These are phyloP conservation scores for Nepenthes mirabilis DNA, from an alignment of 148 eudicot species.

Conservation along the genomic window DNA sequence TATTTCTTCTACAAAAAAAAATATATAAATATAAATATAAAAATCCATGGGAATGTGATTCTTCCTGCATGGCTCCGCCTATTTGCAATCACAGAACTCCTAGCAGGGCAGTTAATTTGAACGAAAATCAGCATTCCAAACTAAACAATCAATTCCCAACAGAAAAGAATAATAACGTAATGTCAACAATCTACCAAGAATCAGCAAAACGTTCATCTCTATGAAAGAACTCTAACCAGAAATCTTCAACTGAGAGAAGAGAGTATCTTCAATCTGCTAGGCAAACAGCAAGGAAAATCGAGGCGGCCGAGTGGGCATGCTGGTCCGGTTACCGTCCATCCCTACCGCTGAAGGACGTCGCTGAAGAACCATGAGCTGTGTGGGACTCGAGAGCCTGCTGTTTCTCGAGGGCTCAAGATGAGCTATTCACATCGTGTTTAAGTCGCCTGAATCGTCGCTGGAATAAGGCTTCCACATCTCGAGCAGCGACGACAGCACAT, in stretches of 20 bases:
- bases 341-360: conserved; percentile 31
- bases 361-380: conserved; percentile 18
- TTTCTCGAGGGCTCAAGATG: conserved; percentile 51
- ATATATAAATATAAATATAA: no score
- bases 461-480: conserved; percentile 30
- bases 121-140: no score
- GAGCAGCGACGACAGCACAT: conserved; percentile 24
- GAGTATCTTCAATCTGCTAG: conserved; percentile 61
- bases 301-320: conserved; percentile 62
- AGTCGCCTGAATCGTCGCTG: conserved; percentile 11
- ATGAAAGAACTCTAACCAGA: no score
- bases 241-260: not conserved
- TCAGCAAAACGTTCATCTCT: no score
- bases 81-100: no score
- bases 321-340: conserved; percentile 63
- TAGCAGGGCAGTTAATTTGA: no score
- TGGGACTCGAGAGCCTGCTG: conserved; percentile 53
- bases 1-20: no score
- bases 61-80: no score
- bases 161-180: no score
- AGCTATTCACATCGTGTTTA: conserved; percentile 38
- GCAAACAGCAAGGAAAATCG: conserved; percentile 69
- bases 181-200: no score
- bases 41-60: no score
- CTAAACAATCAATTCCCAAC: no score